Percentiles rank a stretch among this genome's conserved stretches.
These are phyloP conservation scores for Dactylellina sp. DNA, from an alignment of 2,329 filamentous ascomycete genomes.

Conservation along the genomic window DNA sequence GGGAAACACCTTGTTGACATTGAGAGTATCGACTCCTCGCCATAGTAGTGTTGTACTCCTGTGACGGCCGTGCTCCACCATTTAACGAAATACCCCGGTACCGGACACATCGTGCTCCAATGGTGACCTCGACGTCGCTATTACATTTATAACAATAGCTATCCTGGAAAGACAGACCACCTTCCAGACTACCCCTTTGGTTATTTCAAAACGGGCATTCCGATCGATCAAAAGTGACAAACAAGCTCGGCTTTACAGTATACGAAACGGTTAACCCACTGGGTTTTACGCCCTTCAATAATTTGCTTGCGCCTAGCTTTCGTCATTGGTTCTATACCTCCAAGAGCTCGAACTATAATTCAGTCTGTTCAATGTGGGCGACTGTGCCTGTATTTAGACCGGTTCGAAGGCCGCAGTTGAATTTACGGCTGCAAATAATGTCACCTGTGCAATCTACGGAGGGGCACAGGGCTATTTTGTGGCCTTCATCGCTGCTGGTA, in stretches of 20 bases:
- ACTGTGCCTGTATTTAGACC: slow-evolving; percentile 15
- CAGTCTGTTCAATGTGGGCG: slow-evolving; percentile 9
- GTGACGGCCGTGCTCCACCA: background rate
- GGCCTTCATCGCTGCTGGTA: slow-evolving; percentile 3
- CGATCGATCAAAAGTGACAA: background rate
- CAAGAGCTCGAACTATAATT: background rate
- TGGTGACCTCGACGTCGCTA: slow-evolving; percentile 12
- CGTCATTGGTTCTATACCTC: slow-evolving; percentile 16
- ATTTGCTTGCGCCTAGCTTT: slow-evolving; percentile 8
- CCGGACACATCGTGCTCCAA: slow-evolving; percentile 16
- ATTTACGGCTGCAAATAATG: slow-evolving; percentile 20
- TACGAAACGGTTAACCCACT: background rate
- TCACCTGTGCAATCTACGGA: background rate
- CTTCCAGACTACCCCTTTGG: background rate
- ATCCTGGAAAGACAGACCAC: background rate
- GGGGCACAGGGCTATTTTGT: background rate
- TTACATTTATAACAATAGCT: slow-evolving; percentile 20
- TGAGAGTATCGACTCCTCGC: background rate
- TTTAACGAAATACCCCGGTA: background rate
- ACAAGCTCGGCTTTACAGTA: background rate
- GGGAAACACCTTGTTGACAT: background rate
- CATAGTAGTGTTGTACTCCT: background rate
- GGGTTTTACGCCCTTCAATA: background rate
- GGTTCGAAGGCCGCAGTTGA: slow-evolving; percentile 11
- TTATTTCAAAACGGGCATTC: background rate